phyloP scores from a whole-genome alignment of 805 yeast genomes.

The Candida orba region DNA sequence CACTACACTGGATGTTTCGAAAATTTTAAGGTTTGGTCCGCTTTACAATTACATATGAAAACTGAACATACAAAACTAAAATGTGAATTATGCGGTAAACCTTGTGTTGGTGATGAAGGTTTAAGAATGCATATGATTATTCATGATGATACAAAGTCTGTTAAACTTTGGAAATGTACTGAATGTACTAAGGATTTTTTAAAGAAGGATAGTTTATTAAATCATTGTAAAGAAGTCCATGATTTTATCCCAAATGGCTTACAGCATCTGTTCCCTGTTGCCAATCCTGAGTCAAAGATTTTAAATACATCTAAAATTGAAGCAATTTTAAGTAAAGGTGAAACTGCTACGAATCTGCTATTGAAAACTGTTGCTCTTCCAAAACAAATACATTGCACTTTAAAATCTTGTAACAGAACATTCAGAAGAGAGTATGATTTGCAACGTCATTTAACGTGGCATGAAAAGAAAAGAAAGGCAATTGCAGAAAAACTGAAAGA shows the following conservation, averaged over 20 bases:
- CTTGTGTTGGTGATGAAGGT: constrained; percentile 67
- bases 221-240: constrained; percentile 50
- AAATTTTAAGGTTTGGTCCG: constrained; percentile 65
- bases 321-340: constrained; percentile 19
- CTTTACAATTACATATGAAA: constrained; percentile 62
- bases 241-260: constrained; percentile 17
- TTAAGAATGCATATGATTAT: constrained; percentile 64
- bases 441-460: constrained; percentile 47
- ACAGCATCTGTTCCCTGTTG: neutral
- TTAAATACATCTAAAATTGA: constrained; percentile 19
- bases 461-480: constrained; percentile 25
- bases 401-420: constrained; percentile 42
- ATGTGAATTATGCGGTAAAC: constrained; percentile 61
- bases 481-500: constrained; percentile 1
- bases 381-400: constrained; percentile 39
- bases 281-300: neutral
- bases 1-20: constrained; percentile 53
- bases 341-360: constrained; percentile 24
- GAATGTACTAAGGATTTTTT: constrained; percentile 46
- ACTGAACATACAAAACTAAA: constrained; percentile 63
- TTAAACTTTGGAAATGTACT: constrained; percentile 54
- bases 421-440: constrained; percentile 46
- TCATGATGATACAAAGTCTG: constrained; percentile 44
- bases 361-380: constrained; percentile 25
- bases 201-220: constrained; percentile 47